A percentile compares a stretch with the other conserved stretches of the same genome.
These are phyloP conservation scores for Penicillium hordei DNA, from an alignment of 2,329 filamentous ascomycete species.

Conservation along the genomic window DNA sequence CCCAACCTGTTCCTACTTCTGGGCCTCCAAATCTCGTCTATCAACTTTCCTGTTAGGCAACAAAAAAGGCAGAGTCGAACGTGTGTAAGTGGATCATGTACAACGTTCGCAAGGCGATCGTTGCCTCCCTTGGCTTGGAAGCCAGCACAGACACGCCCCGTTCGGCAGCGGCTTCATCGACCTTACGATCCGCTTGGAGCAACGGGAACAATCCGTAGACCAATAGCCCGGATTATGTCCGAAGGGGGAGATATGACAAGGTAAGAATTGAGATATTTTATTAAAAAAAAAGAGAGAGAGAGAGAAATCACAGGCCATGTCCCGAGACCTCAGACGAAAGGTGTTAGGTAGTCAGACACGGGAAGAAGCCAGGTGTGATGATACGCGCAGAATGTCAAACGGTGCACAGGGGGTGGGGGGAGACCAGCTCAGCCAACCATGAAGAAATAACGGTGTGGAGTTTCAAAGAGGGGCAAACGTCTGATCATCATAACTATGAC, in stretches of 20 bases:
- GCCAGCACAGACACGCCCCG: constrained; percentile 7
- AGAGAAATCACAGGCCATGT: neutral
- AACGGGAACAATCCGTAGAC: neutral
- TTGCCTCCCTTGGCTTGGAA: neutral
- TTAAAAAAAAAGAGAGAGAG: too few relatives aligned
- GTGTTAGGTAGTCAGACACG: neutral
- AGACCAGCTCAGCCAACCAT: neutral
- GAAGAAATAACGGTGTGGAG: constrained; percentile 7
- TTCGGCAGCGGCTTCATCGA: constrained; percentile 2
- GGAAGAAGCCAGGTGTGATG: neutral
- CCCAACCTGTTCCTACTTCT: neutral
- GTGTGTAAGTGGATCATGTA: neutral
- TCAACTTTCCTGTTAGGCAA: neutral
- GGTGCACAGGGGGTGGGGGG: neutral
- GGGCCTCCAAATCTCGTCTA: neutral
- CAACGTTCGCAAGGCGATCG: constrained; percentile 6
- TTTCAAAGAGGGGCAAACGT: constrained; percentile 12
- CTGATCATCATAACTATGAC: constrained; percentile 25
- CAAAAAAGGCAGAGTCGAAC: neutral
- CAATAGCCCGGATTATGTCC: constrained; percentile 4
- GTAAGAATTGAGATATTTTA: neutral
- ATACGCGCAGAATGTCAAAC: neutral
- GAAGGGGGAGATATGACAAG: neutral
- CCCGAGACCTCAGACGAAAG: neutral
- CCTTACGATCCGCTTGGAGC: neutral